Percentiles rank a stretch among this genome's conserved stretches.
Evolutionary conservation across 495 filamentous ascomycete species (phyloP).

Genomic region (Pyrenula aspistea): DNA sequence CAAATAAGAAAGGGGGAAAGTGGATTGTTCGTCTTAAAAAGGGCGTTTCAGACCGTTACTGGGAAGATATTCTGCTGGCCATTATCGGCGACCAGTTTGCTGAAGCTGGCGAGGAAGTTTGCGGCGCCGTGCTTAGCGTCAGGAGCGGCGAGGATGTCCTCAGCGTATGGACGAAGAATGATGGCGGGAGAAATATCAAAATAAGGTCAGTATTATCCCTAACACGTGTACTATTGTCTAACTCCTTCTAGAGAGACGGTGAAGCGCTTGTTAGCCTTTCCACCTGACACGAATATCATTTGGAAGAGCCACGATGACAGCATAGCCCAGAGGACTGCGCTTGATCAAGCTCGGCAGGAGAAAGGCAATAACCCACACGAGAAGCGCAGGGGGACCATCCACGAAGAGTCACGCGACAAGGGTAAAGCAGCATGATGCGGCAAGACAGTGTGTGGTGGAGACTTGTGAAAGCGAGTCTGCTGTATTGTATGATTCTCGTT

Average conservation of each 20-base stretch:
- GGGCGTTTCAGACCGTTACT: constrained; percentile 91
- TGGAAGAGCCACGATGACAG: constrained; percentile 87
- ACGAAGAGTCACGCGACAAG: constrained; percentile 36
- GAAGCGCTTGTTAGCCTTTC: constrained; percentile 75
- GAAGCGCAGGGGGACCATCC: constrained; percentile 32
- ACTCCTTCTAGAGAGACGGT: constrained; percentile 65
- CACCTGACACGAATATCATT: constrained; percentile 76
- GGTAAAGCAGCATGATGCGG: constrained; percentile 16
- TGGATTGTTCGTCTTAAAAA: constrained; percentile 96
- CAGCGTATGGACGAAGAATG: constrained; percentile 91
- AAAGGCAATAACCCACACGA: constrained; percentile 38
- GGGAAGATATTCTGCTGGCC: constrained; percentile 88
- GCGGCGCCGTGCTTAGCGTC: constrained; percentile 86
- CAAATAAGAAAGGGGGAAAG: constrained; percentile 91
- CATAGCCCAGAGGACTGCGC: constrained; percentile 68
- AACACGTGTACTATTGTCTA: constrained; percentile 2
- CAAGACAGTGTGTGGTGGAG: background rate
- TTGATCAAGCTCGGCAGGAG: constrained; percentile 73
- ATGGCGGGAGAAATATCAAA: constrained; percentile 88
- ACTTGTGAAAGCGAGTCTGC: background rate
- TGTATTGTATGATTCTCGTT: constrained; percentile 11
- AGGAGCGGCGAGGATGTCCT: constrained; percentile 92
- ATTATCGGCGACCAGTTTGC: constrained; percentile 92
- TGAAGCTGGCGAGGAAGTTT: constrained; percentile 88
- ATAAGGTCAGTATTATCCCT: constrained; percentile 55